A percentile compares a stretch with the other conserved stretches of the same genome.
Conservation (phyloP, 2,329 filamentous ascomycete genomes). For the Ustilaginoidea virens region DNA sequence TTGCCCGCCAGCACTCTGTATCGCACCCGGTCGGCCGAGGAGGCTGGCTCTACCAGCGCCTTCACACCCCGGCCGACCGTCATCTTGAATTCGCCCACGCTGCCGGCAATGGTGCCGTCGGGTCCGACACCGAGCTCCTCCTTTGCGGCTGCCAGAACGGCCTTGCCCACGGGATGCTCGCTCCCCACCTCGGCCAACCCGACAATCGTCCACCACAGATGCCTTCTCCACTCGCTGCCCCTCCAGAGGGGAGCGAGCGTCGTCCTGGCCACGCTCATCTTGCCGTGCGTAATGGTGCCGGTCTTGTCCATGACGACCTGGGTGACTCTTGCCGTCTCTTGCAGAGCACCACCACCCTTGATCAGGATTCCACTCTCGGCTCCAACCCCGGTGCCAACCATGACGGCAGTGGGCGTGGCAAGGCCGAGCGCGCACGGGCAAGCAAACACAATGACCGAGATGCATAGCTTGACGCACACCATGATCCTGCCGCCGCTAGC, state of each 20-base stretch:
- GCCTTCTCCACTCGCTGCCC: slow-evolving; percentile 48
- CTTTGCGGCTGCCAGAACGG: slow-evolving; percentile 64
- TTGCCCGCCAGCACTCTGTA: slow-evolving; percentile 80
- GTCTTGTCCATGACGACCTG: slow-evolving; percentile 93
- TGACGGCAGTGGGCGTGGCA: slow-evolving; percentile 90
- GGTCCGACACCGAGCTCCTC: slow-evolving; percentile 54
- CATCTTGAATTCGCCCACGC: slow-evolving; percentile 70
- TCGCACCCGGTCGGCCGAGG: slow-evolving; percentile 48
- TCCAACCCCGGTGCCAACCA: slow-evolving; percentile 96
- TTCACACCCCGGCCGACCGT: slow-evolving; percentile 73
- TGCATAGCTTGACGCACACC: slow-evolving; percentile 94
- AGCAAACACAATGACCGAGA: slow-evolving; percentile 95
- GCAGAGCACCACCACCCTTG: slow-evolving; percentile 85
- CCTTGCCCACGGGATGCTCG: slow-evolving; percentile 90
- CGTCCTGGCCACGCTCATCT: slow-evolving; percentile 76
- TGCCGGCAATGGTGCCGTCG: slow-evolving; percentile 67
- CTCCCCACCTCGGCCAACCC: slow-evolving; percentile 92
- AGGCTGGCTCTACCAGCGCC: slow-evolving; percentile 64
- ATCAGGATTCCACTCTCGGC: slow-evolving; percentile 95
- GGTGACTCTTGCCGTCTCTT: slow-evolving; percentile 78
- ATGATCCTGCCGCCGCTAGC: slow-evolving; percentile 82
- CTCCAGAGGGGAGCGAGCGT: slow-evolving; percentile 56
- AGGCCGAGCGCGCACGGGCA: slow-evolving; percentile 95
- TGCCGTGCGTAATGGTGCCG: slow-evolving; percentile 83
- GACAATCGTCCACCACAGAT: slow-evolving; percentile 89